Evolutionary conservation across 2,329 filamentous ascomycete genomes (phyloP).

Genomic region (Metarhizium brunneum): DNA sequence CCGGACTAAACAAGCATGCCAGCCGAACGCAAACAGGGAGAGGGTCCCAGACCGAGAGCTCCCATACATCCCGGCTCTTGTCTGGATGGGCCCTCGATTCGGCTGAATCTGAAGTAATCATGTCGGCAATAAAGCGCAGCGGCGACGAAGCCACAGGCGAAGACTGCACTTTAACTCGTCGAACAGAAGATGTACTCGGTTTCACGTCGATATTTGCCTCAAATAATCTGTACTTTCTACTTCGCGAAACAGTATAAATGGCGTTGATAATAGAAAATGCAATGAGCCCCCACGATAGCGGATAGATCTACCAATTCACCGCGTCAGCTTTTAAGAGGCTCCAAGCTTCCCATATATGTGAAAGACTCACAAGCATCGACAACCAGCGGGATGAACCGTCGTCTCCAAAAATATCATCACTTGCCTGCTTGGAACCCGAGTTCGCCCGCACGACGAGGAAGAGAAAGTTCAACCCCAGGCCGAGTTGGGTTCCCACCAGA

Average conservation of each 20-base stretch:
- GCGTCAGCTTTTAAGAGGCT: background rate
- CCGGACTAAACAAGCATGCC: slow-evolving; percentile 86
- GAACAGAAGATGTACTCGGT: slow-evolving; percentile 75
- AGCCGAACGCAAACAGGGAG: slow-evolving; percentile 72
- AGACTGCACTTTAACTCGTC: slow-evolving; percentile 80
- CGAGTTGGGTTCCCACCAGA: slow-evolving; percentile 65
- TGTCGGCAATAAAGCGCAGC: slow-evolving; percentile 60
- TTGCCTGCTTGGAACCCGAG: slow-evolving; percentile 40
- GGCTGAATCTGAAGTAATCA: slow-evolving; percentile 61
- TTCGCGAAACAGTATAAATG: slow-evolving; percentile 71
- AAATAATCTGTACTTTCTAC: slow-evolving; percentile 84
- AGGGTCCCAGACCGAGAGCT: slow-evolving; percentile 88
- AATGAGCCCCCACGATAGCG: slow-evolving; percentile 62
- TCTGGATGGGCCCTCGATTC: slow-evolving; percentile 78
- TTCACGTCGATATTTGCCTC: slow-evolving; percentile 71
- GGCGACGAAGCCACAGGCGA: slow-evolving; percentile 72
- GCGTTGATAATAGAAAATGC: slow-evolving; percentile 65
- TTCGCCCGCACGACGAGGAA: slow-evolving; percentile 82
- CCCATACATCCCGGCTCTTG: slow-evolving; percentile 82
- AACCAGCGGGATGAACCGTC: slow-evolving; percentile 56
- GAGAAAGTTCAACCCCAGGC: slow-evolving; percentile 64
- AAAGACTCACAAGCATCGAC: slow-evolving; percentile 38
- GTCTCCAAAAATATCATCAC: slow-evolving; percentile 82
- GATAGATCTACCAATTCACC: slow-evolving; percentile 43
- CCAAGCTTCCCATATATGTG: background rate